These are phyloP conservation scores for Pseudocercospora fijiensis DNA, from an alignment of 2,329 filamentous ascomycete genomes.

Conservation along the genomic window DNA sequence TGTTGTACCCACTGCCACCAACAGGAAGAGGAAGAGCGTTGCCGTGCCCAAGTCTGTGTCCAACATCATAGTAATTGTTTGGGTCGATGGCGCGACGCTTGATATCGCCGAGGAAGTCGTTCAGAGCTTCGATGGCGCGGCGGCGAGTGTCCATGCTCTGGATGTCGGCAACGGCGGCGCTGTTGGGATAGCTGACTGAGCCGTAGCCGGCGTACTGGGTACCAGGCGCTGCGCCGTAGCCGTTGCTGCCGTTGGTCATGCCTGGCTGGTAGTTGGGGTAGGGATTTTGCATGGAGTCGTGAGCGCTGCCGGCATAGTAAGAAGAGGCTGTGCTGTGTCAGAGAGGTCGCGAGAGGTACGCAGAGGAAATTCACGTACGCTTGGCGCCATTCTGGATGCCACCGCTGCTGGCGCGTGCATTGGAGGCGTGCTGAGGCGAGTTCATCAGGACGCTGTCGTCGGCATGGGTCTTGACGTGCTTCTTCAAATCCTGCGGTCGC, in stretches of 20 bases:
- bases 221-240: conserved; percentile 30
- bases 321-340: conserved; percentile 29
- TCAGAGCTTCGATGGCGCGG: conserved; percentile 77
- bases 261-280: conserved; percentile 36
- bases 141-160: conserved; percentile 68
- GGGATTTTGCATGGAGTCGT: conserved; percentile 36
- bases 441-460: conserved; percentile 80
- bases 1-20: conserved; percentile 41
- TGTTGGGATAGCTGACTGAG: conserved; percentile 50
- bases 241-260: conserved; percentile 30
- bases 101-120: conserved; percentile 90
- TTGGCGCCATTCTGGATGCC: conserved; percentile 40
- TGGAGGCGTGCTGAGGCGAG: conserved; percentile 57
- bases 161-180: conserved; percentile 37
- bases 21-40: conserved; percentile 52
- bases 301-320: conserved; percentile 35
- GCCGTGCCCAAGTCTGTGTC: conserved; percentile 74
- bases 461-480: conserved; percentile 98
- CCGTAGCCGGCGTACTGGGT: conserved; percentile 41
- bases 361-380: conserved; percentile 43
- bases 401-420: conserved; percentile 28
- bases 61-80: conserved; percentile 84
- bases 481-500: conserved; percentile 97
- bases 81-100: conserved; percentile 91
- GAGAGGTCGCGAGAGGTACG: conserved; percentile 8